These are phyloP conservation scores for Discostella stelligera DNA, from an alignment of 352 stramenopile genomes.

Conservation along the genomic window DNA sequence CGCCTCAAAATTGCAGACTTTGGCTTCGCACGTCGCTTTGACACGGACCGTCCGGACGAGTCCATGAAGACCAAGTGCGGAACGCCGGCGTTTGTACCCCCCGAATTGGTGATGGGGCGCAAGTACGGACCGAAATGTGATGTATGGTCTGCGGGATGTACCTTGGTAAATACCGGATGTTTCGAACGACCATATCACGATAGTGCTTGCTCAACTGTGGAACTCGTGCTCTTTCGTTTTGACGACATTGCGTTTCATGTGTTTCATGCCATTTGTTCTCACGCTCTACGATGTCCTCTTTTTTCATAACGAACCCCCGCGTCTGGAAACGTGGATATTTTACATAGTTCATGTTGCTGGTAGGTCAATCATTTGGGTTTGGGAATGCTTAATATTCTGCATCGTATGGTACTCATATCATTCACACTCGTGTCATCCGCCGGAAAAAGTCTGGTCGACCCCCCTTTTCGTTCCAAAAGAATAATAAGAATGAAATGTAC, in stretches of 20 bases:
- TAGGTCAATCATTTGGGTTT: slow-evolving; percentile 66
- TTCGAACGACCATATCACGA: neutral
- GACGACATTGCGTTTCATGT: neutral
- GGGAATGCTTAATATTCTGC: slow-evolving; percentile 4
- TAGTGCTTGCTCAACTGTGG: neutral
- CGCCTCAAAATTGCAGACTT: slow-evolving; percentile 74
- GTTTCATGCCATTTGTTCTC: neutral
- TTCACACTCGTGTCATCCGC: neutral
- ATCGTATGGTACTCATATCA: neutral
- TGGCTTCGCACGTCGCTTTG: slow-evolving; percentile 61
- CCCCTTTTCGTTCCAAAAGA: slow-evolving; percentile 90
- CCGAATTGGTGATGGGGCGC: slow-evolving; percentile 90
- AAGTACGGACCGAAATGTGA: slow-evolving; percentile 90
- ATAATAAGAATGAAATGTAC: slow-evolving; percentile 82
- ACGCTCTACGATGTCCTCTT: neutral
- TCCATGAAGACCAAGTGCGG: slow-evolving; percentile 90
- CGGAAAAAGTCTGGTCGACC: slow-evolving; percentile 37
- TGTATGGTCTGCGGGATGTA: slow-evolving; percentile 87
- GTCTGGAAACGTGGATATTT: neutral
- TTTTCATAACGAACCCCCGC: neutral
- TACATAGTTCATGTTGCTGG: slow-evolving; percentile 87
- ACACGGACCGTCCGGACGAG: slow-evolving; percentile 51
- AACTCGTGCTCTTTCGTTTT: neutral
- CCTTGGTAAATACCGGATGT: neutral
- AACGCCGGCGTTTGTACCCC: slow-evolving; percentile 94